These are phyloP conservation scores for Blastobotrys capitulatus DNA, from an alignment of 1,139 yeast species.

Conservation along the genomic window DNA sequence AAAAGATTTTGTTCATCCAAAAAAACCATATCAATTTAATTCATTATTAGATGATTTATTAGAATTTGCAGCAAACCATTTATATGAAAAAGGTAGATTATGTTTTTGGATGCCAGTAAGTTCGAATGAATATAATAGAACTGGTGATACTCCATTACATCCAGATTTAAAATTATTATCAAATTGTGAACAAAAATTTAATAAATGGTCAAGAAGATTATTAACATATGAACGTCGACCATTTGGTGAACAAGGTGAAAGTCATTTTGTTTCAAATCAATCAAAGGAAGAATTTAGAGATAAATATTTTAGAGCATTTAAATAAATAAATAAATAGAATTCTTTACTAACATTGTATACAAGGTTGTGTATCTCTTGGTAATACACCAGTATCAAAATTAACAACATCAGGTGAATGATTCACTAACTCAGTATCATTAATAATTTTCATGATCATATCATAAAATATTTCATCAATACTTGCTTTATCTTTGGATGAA, in stretches of 20 bases:
- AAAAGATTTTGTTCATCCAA: slow-evolving; percentile 85
- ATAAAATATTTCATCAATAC: slow-evolving; percentile 32
- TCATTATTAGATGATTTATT: slow-evolving; percentile 71
- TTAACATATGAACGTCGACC: slow-evolving; percentile 74
- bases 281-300: slow-evolving; percentile 60
- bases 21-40: slow-evolving; percentile 81
- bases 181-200: slow-evolving; percentile 79
- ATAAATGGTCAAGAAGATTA: slow-evolving; percentile 83
- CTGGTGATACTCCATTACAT: slow-evolving; percentile 76
- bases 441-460: slow-evolving; percentile 21
- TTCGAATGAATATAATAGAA: slow-evolving; percentile 68
- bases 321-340: background rate
- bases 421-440: background rate
- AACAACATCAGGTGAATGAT: background rate
- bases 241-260: slow-evolving; percentile 50
- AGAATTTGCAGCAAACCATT: slow-evolving; percentile 61
- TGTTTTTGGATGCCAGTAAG: slow-evolving; percentile 99
- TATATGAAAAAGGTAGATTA: slow-evolving; percentile 70
- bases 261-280: slow-evolving; percentile 40
- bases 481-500: slow-evolving; percentile 12
- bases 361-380: background rate
- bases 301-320: slow-evolving; percentile 68
- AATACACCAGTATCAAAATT: background rate
- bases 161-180: slow-evolving; percentile 62
- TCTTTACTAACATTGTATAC: background rate